These are phyloP conservation scores for Emericellopsis terricola DNA, from an alignment of 495 filamentous ascomycete species.

Conservation along the genomic window DNA sequence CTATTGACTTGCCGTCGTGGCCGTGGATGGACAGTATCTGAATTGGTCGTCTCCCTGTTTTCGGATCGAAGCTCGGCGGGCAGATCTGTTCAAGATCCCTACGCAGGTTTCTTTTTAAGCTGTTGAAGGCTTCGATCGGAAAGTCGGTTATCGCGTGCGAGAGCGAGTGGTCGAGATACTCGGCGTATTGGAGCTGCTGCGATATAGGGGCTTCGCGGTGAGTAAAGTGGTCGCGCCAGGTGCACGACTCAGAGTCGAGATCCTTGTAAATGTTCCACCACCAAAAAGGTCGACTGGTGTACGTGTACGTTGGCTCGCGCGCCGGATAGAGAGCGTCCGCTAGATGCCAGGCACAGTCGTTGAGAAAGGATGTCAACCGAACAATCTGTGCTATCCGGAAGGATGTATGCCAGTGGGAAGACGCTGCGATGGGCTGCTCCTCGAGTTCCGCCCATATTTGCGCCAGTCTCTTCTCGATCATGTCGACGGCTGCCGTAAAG, in stretches of 20 bases:
- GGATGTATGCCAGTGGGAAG: background rate
- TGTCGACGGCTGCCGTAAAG: too few relatives aligned
- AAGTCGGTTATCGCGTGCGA: conserved; percentile 1
- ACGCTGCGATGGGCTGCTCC: background rate
- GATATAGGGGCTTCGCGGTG: background rate
- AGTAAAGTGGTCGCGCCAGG: background rate
- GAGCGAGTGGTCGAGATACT: background rate
- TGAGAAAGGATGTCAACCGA: background rate
- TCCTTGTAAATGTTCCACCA: background rate
- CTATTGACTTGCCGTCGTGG: conserved; percentile 4
- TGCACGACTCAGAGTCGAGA: background rate
- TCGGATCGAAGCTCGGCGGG: background rate
- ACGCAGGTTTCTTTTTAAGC: background rate
- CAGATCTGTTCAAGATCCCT: background rate
- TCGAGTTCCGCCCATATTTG: too few relatives aligned
- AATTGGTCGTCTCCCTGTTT: conserved; percentile 2
- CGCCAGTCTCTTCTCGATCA: too few relatives aligned
- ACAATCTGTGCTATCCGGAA: background rate
- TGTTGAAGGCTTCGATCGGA: background rate
- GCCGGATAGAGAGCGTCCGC: background rate
- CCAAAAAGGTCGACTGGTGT: conserved; percentile 1
- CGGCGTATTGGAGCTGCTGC: background rate
- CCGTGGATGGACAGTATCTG: background rate
- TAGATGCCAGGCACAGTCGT: background rate
- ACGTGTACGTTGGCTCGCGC: background rate